Base-by-base conservation (phyloP, 2,329 filamentous ascomycete genomes). In the Penicillium sp. region DNA sequence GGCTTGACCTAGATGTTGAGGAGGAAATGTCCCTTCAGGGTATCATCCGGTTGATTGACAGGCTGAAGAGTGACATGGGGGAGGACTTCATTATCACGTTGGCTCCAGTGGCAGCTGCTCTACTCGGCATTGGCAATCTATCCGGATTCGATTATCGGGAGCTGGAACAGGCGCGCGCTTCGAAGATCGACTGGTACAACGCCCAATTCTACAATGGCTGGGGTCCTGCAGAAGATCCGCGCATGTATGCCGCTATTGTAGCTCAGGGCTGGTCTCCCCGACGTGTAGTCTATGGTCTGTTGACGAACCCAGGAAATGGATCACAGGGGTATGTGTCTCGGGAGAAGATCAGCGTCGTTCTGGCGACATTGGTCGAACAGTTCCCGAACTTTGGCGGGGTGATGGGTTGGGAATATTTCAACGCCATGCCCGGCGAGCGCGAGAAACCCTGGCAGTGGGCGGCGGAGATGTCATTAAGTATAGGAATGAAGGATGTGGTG, bases 381-480 rank as follows among this genome's bases (percentile, higher is more conserved):
- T 91, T 91, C 69, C 84, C 85, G 1, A 79, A 80, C 0, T 95
- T 97, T 74, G 93, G 93, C 0, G 93, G 93, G 0, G 87, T 97
- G 6, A 95, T 95, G 88, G 92, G 92, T 2, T 97, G 93, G 93
- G 93, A 97, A 79, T 97, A 95, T 74, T 97, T 94, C 79, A 96
- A 96, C 79, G 86, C 89, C 58, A 75, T 87, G 60, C 90, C 91
- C 0, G 89, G 88, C 1, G 88, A 85, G 26, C 73, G 72, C 2
- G 79, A 80, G 13, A 78, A 82, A 58, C 90, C 91, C 0, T 94
- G 89, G 89, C 82, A 90, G 66, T 97, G 93, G 93, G 91, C 90
- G 0, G 83, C 82, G 51, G 82, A 83, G 59, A 88, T 95, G 82
- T 87, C 87, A 0, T 58, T 81, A 56, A 78, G 71, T 54, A 76